A percentile compares a stretch with the other conserved stretches of the same genome.
phyloP scores from a whole-genome alignment of 768 basidiomycete species.

The Paxillus ammoniavirescens region DNA sequence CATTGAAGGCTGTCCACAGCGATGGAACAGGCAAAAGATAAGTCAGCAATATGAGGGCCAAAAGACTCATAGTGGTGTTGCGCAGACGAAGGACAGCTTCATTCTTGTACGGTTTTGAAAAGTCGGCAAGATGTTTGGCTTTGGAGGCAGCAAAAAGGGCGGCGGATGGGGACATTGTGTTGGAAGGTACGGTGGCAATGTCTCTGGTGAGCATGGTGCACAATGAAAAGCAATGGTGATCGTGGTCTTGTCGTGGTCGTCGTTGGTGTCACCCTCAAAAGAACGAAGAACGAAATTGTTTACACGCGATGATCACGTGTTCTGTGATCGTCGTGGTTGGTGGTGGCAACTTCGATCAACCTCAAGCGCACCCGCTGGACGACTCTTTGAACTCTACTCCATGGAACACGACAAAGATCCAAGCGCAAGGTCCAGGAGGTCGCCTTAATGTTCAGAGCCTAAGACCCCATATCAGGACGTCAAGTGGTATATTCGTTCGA shows the following conservation, averaged over 20 bases:
- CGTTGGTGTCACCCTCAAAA: not conserved
- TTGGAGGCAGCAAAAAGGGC: slow-evolving; percentile 22
- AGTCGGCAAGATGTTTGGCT: slow-evolving; percentile 18
- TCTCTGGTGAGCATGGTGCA: slow-evolving; percentile 14
- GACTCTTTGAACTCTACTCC: too few relatives aligned
- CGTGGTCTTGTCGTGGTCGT: not conserved
- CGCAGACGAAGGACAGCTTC: slow-evolving; percentile 41
- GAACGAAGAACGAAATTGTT: not conserved
- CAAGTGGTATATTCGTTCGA: too few relatives aligned
- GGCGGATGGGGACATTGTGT: slow-evolving; percentile 18
- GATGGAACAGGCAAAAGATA: slow-evolving; percentile 39
- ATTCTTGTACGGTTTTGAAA: slow-evolving; percentile 34
- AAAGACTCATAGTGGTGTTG: slow-evolving; percentile 34
- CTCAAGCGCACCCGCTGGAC: too few relatives aligned
- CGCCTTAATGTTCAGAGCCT: too few relatives aligned
- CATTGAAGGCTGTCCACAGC: slow-evolving; percentile 32
- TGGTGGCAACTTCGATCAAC: too few relatives aligned
- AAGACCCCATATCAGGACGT: too few relatives aligned
- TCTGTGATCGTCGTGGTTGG: not conserved
- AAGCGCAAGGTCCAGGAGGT: too few relatives aligned
- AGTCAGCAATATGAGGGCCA: slow-evolving; percentile 33
- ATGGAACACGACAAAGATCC: too few relatives aligned
- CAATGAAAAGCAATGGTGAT: not conserved
- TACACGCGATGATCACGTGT: not conserved
- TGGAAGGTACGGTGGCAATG: not conserved